Evolutionary conservation across 2,329 filamentous ascomycete genomes (phyloP).

Genomic region (Colletotrichum orchidophilum): DNA sequence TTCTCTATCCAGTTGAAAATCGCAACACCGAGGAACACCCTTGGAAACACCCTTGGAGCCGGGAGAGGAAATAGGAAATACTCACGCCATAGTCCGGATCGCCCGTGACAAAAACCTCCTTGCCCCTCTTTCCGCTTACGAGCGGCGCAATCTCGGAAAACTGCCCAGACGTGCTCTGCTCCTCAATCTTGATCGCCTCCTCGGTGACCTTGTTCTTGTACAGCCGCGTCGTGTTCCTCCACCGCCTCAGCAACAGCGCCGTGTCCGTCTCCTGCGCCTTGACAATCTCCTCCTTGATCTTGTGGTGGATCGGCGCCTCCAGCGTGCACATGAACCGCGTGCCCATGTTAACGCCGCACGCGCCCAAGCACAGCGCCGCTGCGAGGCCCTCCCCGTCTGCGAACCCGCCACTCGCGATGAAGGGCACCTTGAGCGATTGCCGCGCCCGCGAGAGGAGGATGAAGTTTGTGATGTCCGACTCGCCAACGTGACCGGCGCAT

Average conservation of each 20-base stretch:
- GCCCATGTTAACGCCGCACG: constrained; percentile 97
- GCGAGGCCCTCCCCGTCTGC: constrained; percentile 94
- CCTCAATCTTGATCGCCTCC: constrained; percentile 84
- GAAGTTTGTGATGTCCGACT: constrained; percentile 89
- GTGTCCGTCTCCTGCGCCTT: constrained; percentile 91
- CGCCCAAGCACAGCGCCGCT: constrained; percentile 88
- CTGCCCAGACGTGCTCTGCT: constrained; percentile 82
- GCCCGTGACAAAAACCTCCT: constrained; percentile 91
- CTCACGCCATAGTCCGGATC: constrained; percentile 89
- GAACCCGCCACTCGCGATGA: constrained; percentile 96
- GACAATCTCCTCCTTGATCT: constrained; percentile 95
- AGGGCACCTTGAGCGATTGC: constrained; percentile 85
- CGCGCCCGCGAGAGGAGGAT: constrained; percentile 86
- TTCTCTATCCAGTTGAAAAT: constrained; percentile 24
- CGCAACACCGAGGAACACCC: no score
- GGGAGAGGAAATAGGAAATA: constrained; percentile 43
- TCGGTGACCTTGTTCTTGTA: constrained; percentile 90
- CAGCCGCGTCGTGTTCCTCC: constrained; percentile 90
- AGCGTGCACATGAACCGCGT: constrained; percentile 97
- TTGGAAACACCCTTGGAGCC: no score
- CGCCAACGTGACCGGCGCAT: constrained; percentile 90
- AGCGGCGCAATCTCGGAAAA: constrained; percentile 88
- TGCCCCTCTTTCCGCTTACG: constrained; percentile 89
- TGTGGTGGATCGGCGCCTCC: constrained; percentile 90
- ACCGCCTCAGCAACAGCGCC: constrained; percentile 84